A percentile compares a stretch with the other conserved stretches of the same genome.
Conservation (phyloP, 495 filamentous ascomycete species). For the Xylaria cubensis region DNA sequence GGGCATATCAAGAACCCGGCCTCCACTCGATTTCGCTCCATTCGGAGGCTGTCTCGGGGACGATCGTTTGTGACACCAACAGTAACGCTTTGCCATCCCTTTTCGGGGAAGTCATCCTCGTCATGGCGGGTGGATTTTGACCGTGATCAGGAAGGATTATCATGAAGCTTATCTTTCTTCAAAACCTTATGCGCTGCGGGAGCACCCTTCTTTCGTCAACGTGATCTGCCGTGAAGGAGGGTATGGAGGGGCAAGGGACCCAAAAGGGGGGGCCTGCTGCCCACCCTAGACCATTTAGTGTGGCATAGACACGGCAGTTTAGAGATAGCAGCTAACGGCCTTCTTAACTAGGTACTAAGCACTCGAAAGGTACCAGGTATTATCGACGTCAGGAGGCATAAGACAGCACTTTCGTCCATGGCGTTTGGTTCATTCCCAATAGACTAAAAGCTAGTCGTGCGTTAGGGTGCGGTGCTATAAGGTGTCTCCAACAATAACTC, state of each 20-base stretch:
- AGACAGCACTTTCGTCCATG: slow-evolving; percentile 3
- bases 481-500: slow-evolving; percentile 15
- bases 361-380: not conserved
- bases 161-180: slow-evolving; percentile 17
- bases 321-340: slow-evolving; percentile 30
- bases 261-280: slow-evolving; percentile 24
- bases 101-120: slow-evolving; percentile 22
- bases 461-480: not conserved
- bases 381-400: slow-evolving; percentile 20
- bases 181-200: slow-evolving; percentile 29
- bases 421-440: slow-evolving; percentile 19
- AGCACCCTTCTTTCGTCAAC: slow-evolving; percentile 32
- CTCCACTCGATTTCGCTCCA: slow-evolving; percentile 27
- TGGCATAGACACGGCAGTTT: slow-evolving; percentile 31
- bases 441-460: slow-evolving; percentile 22
- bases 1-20: not conserved
- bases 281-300: slow-evolving; percentile 25
- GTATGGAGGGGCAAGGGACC: slow-evolving; percentile 18
- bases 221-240: slow-evolving; percentile 32
- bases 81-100: not conserved
- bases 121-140: slow-evolving; percentile 19
- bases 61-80: slow-evolving; percentile 18
- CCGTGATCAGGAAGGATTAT: slow-evolving; percentile 21
- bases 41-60: slow-evolving; percentile 7
- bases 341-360: slow-evolving; percentile 35